Percentiles rank a stretch among this genome's conserved stretches.
phyloP scores from a whole-genome alignment of 257 asterid genomes.

The Lycium ferocissimum region DNA sequence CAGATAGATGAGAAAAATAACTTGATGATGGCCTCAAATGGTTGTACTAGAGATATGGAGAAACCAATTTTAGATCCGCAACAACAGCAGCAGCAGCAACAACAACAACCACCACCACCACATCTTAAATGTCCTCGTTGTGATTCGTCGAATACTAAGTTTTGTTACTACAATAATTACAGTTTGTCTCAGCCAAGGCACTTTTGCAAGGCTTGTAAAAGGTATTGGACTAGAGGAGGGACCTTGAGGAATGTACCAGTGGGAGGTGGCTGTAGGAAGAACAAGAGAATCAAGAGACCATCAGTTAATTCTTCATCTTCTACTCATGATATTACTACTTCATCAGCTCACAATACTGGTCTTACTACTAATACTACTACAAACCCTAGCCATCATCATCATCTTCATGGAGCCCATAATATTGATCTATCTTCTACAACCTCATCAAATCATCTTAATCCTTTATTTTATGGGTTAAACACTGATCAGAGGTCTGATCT shows the following conservation, averaged over 20 bases:
- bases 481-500: constrained; percentile 36
- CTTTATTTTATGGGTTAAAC: constrained; percentile 47
- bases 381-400: constrained; percentile 41
- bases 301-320: constrained; percentile 23
- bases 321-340: constrained; percentile 3
- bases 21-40: constrained; percentile 52
- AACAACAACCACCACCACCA: constrained; percentile 28
- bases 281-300: constrained; percentile 47
- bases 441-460: constrained; percentile 35
- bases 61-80: constrained; percentile 47
- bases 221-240: constrained; percentile 66
- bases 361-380: neutral
- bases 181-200: constrained; percentile 61
- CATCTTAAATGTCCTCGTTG: constrained; percentile 57
- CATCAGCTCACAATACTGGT: constrained; percentile 29
- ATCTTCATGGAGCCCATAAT: constrained; percentile 3
- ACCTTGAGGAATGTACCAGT: constrained; percentile 60
- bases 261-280: constrained; percentile 59
- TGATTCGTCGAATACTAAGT: constrained; percentile 56
- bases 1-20: constrained; percentile 52
- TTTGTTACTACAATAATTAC: constrained; percentile 58
- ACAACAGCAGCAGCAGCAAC: constrained; percentile 40
- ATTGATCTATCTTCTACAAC: constrained; percentile 39
- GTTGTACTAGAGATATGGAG: constrained; percentile 41
- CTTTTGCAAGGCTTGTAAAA: constrained; percentile 58